Base-by-base conservation (phyloP, 78 protist species). In the Acrasis kona region DNA sequence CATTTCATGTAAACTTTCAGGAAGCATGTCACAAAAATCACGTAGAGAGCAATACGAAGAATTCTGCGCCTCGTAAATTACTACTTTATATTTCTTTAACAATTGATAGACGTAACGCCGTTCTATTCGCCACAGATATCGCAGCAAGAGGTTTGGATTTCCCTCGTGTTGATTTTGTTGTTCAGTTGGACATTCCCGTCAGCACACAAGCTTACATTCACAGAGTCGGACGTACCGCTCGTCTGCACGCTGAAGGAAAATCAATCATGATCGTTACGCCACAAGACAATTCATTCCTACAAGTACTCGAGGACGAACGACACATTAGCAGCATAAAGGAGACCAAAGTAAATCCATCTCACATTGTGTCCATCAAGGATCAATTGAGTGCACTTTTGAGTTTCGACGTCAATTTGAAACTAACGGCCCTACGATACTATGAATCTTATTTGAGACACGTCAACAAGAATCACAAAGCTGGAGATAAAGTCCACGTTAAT, bases 111-210 rank as follows among this genome's bases (percentile, higher is more conserved):
- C 41, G 31, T 29, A 2, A 3, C 19, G 98, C 93, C n/a, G 88
- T 92, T 3, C 57, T 97, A 38, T 81, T 96, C 68, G 89, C 97
- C 2, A 97, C 99, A 0, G 99, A 97, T 74, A 69, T 97, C 27
- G 99, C 97, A 0, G 97, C 99, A 2, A 83, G 99, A 1, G 99
- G 99, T 0, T 86, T 97, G 10, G 99, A 97, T 80, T 91, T 97
- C 80, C 93, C 97, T 27, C 64, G 37, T 0, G 98, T 97, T 32
- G 77, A 93, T 30, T 97, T 98, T 98, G 98, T 97, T 19, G 36
- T 97, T 31, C 97, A 94, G 78, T 34, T 84, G 4, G 99, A 97
- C 84, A 83, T 91, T 39, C 99, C 99, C 4, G 97, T 93, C 30
- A 89, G 85, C 70, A 50, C 19, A 50, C 19, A 70, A 6, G 6